These are phyloP conservation scores for Acidomyces sp. DNA, from an alignment of 495 filamentous ascomycete genomes.

Conservation along the genomic window DNA sequence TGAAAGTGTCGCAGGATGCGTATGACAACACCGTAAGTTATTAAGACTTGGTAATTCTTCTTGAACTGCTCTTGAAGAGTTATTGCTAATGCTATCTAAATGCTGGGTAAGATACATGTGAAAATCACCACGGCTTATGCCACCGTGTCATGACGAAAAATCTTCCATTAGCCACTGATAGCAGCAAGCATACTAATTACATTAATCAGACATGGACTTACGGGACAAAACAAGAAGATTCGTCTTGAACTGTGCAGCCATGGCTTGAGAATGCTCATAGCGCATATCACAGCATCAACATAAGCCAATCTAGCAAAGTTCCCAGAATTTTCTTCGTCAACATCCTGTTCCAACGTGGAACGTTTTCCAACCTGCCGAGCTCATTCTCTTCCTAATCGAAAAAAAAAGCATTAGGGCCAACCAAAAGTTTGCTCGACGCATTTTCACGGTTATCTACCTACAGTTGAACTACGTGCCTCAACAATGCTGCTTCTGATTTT, in stretches of 20 bases:
- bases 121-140: slow-evolving; percentile 45
- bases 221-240: slow-evolving; percentile 62
- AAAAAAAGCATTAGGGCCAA: slow-evolving; percentile 85
- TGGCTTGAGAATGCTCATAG: slow-evolving; percentile 60
- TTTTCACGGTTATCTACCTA: slow-evolving; percentile 65
- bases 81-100: slow-evolving; percentile 66
- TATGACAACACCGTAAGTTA: slow-evolving; percentile 35
- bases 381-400: slow-evolving; percentile 62
- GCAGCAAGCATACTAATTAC: slow-evolving; percentile 49
- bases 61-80: slow-evolving; percentile 65
- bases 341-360: slow-evolving; percentile 71
- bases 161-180: slow-evolving; percentile 59
- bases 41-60: slow-evolving; percentile 46
- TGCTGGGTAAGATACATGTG: slow-evolving; percentile 67
- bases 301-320: slow-evolving; percentile 61
- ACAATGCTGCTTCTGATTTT: too few species aligned
- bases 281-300: slow-evolving; percentile 49
- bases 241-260: slow-evolving; percentile 73
- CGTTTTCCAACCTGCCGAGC: slow-evolving; percentile 47
- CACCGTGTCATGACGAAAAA: slow-evolving; percentile 46
- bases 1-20: slow-evolving; percentile 49
- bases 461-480: slow-evolving; percentile 58
- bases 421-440: slow-evolving; percentile 57
- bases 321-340: slow-evolving; percentile 74
- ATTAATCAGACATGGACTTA: slow-evolving; percentile 52